These are phyloP conservation scores for Blastobotrys americana DNA, from an alignment of 805 yeast genomes.

Conservation along the genomic window DNA sequence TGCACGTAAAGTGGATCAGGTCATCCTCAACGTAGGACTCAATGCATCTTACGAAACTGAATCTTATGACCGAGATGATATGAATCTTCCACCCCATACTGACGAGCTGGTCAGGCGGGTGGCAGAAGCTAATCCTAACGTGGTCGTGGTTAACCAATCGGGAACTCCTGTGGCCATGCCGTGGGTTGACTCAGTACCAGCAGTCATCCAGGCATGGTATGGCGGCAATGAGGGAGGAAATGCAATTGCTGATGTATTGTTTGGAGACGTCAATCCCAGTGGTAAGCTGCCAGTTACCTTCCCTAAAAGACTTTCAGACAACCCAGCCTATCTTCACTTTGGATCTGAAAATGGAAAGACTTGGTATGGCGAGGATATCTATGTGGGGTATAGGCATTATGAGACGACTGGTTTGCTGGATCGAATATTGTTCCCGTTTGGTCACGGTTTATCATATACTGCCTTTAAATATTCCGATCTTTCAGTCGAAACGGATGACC, in stretches of 20 bases:
- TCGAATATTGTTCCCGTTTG: constrained; percentile 52
- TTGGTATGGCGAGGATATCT: constrained; percentile 57
- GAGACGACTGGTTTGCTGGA: constrained; percentile 40
- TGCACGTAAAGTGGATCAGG: constrained; percentile 44
- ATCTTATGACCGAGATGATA: constrained; percentile 43
- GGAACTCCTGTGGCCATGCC: constrained; percentile 54
- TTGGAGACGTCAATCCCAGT: constrained; percentile 50
- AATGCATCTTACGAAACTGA: constrained; percentile 49
- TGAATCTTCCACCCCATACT: constrained; percentile 41
- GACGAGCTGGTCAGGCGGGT: constrained; percentile 35
- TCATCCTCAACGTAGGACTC: constrained; percentile 41
- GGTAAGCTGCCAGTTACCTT: constrained; percentile 49
- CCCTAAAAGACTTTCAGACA: constrained; percentile 41
- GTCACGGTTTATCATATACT: constrained; percentile 56
- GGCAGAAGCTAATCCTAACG: constrained; percentile 38
- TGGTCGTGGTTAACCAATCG: constrained; percentile 44
- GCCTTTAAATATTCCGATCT: constrained; percentile 39
- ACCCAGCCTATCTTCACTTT: constrained; percentile 16
- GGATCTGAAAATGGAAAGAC: constrained; percentile 41
- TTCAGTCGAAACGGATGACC: constrained; percentile 4
- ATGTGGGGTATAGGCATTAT: constrained; percentile 54
- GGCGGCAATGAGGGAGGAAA: constrained; percentile 54
- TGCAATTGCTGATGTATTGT: constrained; percentile 51
- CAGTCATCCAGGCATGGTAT: constrained; percentile 48
- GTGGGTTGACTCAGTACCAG: constrained; percentile 39